Evolutionary conservation across 805 yeast genomes (phyloP).

Genomic region (Helenozyma rhizophorensis): DNA sequence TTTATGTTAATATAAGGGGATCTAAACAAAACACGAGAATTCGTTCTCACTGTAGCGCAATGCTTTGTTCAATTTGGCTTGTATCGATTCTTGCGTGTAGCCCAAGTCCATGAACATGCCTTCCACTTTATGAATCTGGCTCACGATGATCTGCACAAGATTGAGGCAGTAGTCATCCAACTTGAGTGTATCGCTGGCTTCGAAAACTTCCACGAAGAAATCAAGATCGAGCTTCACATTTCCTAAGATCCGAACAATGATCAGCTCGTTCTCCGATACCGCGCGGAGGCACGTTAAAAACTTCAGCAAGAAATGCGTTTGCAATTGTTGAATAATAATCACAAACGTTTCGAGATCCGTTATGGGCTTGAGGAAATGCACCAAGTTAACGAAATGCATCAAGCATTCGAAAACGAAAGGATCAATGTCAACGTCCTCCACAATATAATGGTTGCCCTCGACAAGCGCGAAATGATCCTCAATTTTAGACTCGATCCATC

Average conservation of each 20-base stretch:
- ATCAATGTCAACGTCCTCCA: constrained; percentile 20
- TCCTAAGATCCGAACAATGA: constrained; percentile 15
- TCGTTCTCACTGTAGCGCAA: constrained; percentile 27
- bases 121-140: constrained; percentile 24
- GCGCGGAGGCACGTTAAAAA: constrained; percentile 29
- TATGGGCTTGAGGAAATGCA: constrained; percentile 37
- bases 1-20: no score
- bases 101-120: constrained; percentile 17
- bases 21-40: constrained; percentile 27
- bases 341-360: constrained; percentile 33
- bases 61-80: constrained; percentile 22
- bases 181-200: constrained; percentile 27
- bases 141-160: constrained; percentile 27
- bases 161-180: constrained; percentile 33
- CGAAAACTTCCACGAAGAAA: constrained; percentile 38
- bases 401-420: constrained; percentile 37
- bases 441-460: not conserved
- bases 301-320: constrained; percentile 30
- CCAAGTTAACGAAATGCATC: constrained; percentile 38
- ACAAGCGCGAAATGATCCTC: constrained; percentile 20
- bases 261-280: constrained; percentile 15
- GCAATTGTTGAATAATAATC: constrained; percentile 34
- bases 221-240: constrained; percentile 35
- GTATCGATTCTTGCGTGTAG: constrained; percentile 26
- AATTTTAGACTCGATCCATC: constrained; percentile 27